Base-by-base conservation (phyloP, 805 yeast genomes). In the Dipodascopsis tothii region DNA sequence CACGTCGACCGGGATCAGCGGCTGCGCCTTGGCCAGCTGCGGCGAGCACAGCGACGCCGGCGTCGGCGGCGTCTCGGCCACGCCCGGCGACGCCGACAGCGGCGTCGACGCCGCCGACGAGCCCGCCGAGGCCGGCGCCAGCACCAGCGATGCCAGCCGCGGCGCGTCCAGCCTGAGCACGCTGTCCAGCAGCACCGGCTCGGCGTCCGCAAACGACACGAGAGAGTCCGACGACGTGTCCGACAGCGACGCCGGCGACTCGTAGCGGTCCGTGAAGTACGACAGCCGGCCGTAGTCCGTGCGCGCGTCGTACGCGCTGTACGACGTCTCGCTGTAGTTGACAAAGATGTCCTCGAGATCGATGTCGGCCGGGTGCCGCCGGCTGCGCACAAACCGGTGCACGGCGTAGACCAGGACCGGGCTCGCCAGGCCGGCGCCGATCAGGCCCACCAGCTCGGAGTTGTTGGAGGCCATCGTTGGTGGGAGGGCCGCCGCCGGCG, bases 221-320 rank as follows among this genome's bases (percentile, higher is more conserved):
- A 23, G 16, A 38, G 35, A 38, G 28, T 38, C 41, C 33, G 41
- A 20, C 16, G 39, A 35, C n/a, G n/a, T n/a, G n/a, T n/a, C n/a
- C n/a, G 35, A 21, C 21, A 43, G 35, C 18, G 35, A 28, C 27
- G 43, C 35, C 25, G 43, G 16, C 27, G 43, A 35, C 22, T 18
- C 38, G 35, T 38, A n/a, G n/a, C n/a, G n/a, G n/a, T n/a, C n/a
- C n/a, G n/a, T n/a, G n/a, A n/a, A n/a, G n/a, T n/a, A n/a, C n/a
- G n/a, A n/a, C n/a, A n/a, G n/a, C n/a, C n/a, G n/a, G 30, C 11
- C 30, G 30, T 25, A 25, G 30, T 9, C 30, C 11, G 11, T 25
- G 14, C 9, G 9, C 30, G 9, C 30, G 14, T 25, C 30, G 14
- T 25, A 9, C 9, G 14, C 30, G 14, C 11, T 25, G 11, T 14